Evolutionary conservation across 805 yeast species (phyloP).

Genomic region (Suhomyces prunicola): DNA sequence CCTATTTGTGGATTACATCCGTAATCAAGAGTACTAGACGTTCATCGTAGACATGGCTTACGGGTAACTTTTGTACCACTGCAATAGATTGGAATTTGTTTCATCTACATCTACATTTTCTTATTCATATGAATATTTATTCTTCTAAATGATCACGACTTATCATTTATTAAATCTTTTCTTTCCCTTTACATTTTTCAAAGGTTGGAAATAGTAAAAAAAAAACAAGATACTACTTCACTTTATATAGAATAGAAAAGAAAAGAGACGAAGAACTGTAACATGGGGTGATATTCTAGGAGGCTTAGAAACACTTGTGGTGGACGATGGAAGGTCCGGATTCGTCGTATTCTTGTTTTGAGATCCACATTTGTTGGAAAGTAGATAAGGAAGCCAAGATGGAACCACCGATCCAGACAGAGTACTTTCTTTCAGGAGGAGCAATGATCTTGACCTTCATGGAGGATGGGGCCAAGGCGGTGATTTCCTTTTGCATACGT

Average conservation of each 20-base stretch:
- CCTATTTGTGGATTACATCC: no score
- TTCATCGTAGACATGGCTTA: no score
- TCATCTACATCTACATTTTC: no score
- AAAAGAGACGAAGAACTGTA: slow-evolving; percentile 4
- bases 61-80: no score
- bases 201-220: background rate
- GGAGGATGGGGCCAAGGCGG: slow-evolving; percentile 98
- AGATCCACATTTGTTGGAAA: slow-evolving; percentile 99
- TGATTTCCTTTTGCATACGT: slow-evolving; percentile 99
- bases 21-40: no score
- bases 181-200: background rate
- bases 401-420: slow-evolving; percentile 99
- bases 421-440: slow-evolving; percentile 99
- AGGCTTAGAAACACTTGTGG: slow-evolving; percentile 76
- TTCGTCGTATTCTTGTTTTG: slow-evolving; percentile 99
- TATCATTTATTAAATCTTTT: slow-evolving; percentile 3
- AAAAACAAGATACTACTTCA: slow-evolving; percentile 3
- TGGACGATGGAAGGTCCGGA: slow-evolving; percentile 99
- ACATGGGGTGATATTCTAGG: background rate
- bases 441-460: slow-evolving; percentile 99
- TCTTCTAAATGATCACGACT: background rate
- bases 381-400: slow-evolving; percentile 97
- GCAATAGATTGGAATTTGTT: no score
- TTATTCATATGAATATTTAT: no score
- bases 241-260: slow-evolving; percentile 1